Evolutionary conservation across 1,284 basidiomycete genomes (phyloP), one percentile per base, ranked within the genome.

Genomic region (Melampsora larici-populina): DNA sequence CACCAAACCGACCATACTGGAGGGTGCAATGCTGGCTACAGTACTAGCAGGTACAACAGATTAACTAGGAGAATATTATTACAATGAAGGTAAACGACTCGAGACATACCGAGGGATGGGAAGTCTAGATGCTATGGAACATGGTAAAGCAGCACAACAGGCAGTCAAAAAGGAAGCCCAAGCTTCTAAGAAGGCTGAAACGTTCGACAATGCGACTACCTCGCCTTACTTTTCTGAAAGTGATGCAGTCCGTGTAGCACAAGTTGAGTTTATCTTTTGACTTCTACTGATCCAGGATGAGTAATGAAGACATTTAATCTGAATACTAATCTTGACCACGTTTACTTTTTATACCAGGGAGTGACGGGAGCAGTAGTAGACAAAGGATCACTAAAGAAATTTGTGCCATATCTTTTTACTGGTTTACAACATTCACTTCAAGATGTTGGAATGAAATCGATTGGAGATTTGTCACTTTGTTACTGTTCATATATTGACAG

Each of bases 71-170:
- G 95, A 98, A 86, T 99, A 97, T 87, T 83, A 82, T 78, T 97
- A 96, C 85, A 94, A 97, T 84, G 95, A 98, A 82, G 96, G 96
- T 81, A 96, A 97, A 88, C 90, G 97, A 65, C 92, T 99, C 84
- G 99, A 99, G 88, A 90, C 94, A 55, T 99, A 99, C 86, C 91
- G 97, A 79, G 96, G 97, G 15, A 99, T 99, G 96, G 96, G 96
- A 58, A 93, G 91, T 81, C 87, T 97, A 81, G 94, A 97, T 86
- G 94, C 94, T 15, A 97, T 97, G 94, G 93, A 94, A 82, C 81
- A 80, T 46, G 81, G 81, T 2, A 81, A 80, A 17, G 90, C 93
- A 83, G 90, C 91, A 72, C 9, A 48, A 78, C 69, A 80, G 82
- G 81, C 1, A 83, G 84, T 31, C 83, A 83, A 68, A 81, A 58